phyloP scores from a whole-genome alignment of 2,329 filamentous ascomycete species.

The Colletotrichum sp. region DNA sequence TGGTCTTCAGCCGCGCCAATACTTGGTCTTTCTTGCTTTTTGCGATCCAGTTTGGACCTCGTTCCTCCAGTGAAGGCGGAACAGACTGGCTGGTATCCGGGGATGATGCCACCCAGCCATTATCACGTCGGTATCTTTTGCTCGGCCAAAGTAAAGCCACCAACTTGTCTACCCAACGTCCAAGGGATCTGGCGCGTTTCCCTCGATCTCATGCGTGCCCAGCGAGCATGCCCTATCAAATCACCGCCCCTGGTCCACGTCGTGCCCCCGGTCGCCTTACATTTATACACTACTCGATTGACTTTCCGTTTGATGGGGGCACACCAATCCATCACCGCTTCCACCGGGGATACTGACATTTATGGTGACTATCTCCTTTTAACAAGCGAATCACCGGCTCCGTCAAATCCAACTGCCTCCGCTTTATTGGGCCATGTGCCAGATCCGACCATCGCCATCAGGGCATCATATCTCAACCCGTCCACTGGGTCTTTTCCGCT shows the following conservation, averaged over 20 bases:
- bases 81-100: neutral
- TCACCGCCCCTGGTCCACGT: neutral
- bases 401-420: neutral
- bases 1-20: neutral
- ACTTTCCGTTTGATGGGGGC: constrained; percentile 4
- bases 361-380: neutral
- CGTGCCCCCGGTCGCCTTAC: neutral
- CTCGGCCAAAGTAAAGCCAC: neutral
- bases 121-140: neutral
- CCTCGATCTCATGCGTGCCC: constrained; percentile 18
- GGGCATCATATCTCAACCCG: constrained; percentile 18
- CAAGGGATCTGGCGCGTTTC: constrained; percentile 3
- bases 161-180: neutral
- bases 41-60: neutral
- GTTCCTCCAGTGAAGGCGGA: neutral
- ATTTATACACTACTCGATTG: constrained; percentile 3
- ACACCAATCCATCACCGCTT: neutral
- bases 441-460: constrained; percentile 11
- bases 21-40: neutral
- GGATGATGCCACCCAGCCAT: neutral
- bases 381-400: neutral
- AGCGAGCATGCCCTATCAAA: neutral
- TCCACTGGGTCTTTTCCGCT: constrained; percentile 14
- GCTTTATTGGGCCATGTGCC: constrained; percentile 7
- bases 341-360: neutral